Base-by-base conservation (phyloP, 257 asterid species). In the Rehmannia glutinosa region DNA sequence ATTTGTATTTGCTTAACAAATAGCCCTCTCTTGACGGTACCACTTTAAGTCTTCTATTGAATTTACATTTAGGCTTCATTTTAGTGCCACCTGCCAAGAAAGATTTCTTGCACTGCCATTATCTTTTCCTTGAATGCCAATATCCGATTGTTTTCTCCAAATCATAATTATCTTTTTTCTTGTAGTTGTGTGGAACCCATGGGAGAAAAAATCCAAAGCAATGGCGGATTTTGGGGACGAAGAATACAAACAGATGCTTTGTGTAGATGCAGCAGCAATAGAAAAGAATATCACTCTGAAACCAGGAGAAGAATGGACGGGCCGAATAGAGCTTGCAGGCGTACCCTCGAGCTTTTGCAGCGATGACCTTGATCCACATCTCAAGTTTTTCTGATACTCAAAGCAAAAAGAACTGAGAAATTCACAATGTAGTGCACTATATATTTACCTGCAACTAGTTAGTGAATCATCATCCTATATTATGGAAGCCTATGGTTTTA, bases 121-220 rank as follows among this genome's bases (percentile, higher is more conserved):
- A n/a, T n/a, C n/a, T n/a, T n/a, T n/a, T n/a, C n/a, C n/a, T n/a
- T n/a, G n/a, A n/a, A n/a, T n/a, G n/a, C n/a, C n/a, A n/a, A n/a
- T n/a, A n/a, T n/a, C n/a, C n/a, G n/a, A n/a, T n/a, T n/a, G n/a
- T n/a, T n/a, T n/a, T n/a, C 33, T 32, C 32, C 32, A 38, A 7
- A 36, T 30, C 11, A 4, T 28, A 11, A 27, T 33, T 39, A 6
- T 62, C 7, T 15, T 47, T n/a, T n/a, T 36, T 45, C 1, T 8
- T 30, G 20, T 47, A 92, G 98, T 76, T 68, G 97, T 92, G 62
- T 92, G 98, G 98, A 92, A 92, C 67, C 97, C 98, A 51, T 92
- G 98, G 98, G 97, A 87, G 36, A 92, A 87, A 83, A 92, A 87
- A 58, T 77, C 96, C 1, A 92, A 84, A 75, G 87, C 95, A 47